Conservation (phyloP, 352 stramenopile genomes). For the Phytophthora pini region DNA sequence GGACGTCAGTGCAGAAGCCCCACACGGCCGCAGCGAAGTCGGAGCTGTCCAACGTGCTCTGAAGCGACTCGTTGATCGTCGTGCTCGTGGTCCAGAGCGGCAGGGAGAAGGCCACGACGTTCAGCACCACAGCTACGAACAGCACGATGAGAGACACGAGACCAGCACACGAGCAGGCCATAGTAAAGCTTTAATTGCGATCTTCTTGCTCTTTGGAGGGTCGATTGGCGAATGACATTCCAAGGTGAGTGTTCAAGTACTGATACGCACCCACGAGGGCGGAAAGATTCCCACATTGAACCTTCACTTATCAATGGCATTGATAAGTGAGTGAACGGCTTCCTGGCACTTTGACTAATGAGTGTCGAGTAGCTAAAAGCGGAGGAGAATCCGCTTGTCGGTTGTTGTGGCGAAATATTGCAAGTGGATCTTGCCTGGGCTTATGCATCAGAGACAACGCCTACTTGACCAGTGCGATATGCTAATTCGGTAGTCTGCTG, state of each 20-base stretch:
- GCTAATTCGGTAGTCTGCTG: conserved; percentile 26
- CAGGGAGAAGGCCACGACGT: conserved; percentile 66
- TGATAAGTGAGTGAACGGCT: not conserved
- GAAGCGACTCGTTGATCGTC: conserved; percentile 47
- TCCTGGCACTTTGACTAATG: conserved; percentile 4
- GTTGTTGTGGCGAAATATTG: conserved; percentile 22
- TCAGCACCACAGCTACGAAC: conserved; percentile 61
- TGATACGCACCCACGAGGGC: conserved; percentile 22
- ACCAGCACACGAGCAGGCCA: conserved; percentile 63
- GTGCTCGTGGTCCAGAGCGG: conserved; percentile 72
- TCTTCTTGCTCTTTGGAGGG: conserved; percentile 1
- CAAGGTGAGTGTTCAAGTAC: too few relatives aligned
- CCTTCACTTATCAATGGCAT: too few relatives aligned
- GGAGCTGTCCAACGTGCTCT: conserved; percentile 38
- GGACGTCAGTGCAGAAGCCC: conserved; percentile 70
- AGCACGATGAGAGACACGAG: conserved; percentile 67
- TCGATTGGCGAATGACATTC: conserved; percentile 18
- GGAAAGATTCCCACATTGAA: too few relatives aligned
- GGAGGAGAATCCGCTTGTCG: conserved; percentile 6
- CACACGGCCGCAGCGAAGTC: conserved; percentile 69
- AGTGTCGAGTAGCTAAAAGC: not conserved
- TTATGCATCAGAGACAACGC: conserved; percentile 3
- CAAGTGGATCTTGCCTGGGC: conserved; percentile 18
- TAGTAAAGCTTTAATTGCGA: conserved; percentile 12
- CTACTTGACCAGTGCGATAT: conserved; percentile 13